These are phyloP conservation scores for Arabidopsis hybrid DNA, from an alignment of 441 rosid genomes.

Conservation along the genomic window DNA sequence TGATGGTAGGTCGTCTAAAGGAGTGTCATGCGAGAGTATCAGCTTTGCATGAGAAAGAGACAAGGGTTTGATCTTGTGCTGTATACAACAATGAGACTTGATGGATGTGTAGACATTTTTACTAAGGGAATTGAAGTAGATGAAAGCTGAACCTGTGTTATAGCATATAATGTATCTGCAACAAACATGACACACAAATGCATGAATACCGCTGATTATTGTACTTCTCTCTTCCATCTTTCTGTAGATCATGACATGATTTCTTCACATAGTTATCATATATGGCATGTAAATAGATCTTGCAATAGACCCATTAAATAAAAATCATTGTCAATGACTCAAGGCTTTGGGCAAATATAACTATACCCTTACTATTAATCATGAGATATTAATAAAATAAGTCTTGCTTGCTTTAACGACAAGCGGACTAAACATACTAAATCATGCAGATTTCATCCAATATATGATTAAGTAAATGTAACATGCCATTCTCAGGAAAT, in stretches of 20 bases:
- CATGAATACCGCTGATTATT: background rate
- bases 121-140: constrained; percentile 19
- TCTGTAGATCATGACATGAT: constrained; percentile 12
- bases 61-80: background rate
- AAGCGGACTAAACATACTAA: constrained; percentile 40
- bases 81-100: background rate
- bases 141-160: constrained; percentile 15
- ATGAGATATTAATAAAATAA: background rate
- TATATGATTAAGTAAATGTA: background rate
- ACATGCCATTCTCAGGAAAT: constrained; percentile 32
- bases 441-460: background rate
- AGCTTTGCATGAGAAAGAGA: constrained; percentile 25
- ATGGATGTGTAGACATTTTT: constrained; percentile 2
- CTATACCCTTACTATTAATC: background rate
- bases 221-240: constrained; percentile 12
- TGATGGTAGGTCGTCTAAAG: constrained; percentile 45
- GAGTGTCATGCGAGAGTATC: constrained; percentile 40
- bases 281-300: constrained; percentile 20
- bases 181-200: constrained; percentile 23
- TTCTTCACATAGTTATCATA: constrained; percentile 6
- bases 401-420: background rate
- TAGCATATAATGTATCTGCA: constrained; percentile 10
- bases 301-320: constrained; percentile 8
- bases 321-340: background rate
- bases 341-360: background rate